Percentiles rank a stretch among this genome's conserved stretches.
These are phyloP conservation scores for Zalaria sp. DNA, from an alignment of 2,329 filamentous ascomycete species.

Conservation along the genomic window DNA sequence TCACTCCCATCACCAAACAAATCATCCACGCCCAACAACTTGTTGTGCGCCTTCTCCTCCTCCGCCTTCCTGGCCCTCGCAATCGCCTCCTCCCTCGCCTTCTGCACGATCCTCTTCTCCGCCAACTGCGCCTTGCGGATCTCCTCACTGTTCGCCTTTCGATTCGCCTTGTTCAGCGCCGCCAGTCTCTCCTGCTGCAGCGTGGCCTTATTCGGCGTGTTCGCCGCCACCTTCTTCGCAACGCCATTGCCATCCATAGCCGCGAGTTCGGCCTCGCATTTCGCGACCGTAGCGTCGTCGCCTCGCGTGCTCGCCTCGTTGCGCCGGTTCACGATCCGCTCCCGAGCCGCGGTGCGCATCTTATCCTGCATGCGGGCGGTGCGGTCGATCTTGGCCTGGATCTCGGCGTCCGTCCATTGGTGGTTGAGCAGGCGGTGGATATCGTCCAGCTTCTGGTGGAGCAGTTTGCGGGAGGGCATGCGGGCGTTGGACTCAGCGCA, in stretches of 20 bases:
- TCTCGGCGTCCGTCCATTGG: conserved; percentile 68
- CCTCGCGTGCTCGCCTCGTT: conserved; percentile 51
- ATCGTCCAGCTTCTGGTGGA: conserved; percentile 61
- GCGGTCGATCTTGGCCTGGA: conserved; percentile 63
- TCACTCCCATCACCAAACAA: conserved; percentile 31
- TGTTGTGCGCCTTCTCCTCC: conserved; percentile 13
- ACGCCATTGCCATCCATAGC: conserved; percentile 50
- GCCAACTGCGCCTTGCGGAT: conserved; percentile 83
- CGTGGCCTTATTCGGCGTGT: conserved; percentile 33
- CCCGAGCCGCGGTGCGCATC: conserved; percentile 49
- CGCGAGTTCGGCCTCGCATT: conserved; percentile 34
- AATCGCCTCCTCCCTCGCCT: conserved; percentile 41
- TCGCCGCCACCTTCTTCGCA: conserved; percentile 32
- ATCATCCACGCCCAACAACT: conserved; percentile 24
- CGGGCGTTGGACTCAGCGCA: conserved; percentile 58
- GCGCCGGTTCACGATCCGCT: conserved; percentile 49
- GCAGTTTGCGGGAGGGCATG: conserved; percentile 56
- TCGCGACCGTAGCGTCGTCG: conserved; percentile 42
- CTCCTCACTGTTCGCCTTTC: conserved; percentile 70
- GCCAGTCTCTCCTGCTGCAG: conserved; percentile 71
- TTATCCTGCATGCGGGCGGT: conserved; percentile 51
- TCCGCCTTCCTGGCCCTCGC: conserved; percentile 31
- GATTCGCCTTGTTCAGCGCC: conserved; percentile 71
- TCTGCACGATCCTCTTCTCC: conserved; percentile 38
- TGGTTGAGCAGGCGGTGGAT: conserved; percentile 70